phyloP scores from a whole-genome alignment of 306 rosid species.

The Crotalaria pallida region DNA sequence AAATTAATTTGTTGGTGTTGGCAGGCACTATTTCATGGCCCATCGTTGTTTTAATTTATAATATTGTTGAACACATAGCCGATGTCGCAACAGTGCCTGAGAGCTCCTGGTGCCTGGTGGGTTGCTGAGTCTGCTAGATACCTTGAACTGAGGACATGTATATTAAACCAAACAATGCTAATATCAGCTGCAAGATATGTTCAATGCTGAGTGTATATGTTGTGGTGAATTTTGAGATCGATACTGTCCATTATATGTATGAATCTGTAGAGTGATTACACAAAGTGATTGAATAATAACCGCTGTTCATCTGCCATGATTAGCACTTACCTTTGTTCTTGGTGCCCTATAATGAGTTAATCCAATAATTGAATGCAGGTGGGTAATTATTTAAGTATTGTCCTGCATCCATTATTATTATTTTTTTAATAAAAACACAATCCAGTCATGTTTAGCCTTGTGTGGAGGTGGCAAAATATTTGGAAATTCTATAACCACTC shows the following conservation, averaged over 20 bases:
- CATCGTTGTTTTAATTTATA: background rate
- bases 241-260: background rate
- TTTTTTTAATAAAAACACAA: background rate
- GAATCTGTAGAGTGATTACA: background rate
- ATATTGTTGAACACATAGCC: background rate
- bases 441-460: background rate
- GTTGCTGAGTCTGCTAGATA: background rate
- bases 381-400: conserved; percentile 49
- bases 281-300: background rate
- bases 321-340: background rate
- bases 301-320: background rate
- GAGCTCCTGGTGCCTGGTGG: background rate
- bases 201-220: background rate
- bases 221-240: conserved; percentile 15
- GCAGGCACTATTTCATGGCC: background rate
- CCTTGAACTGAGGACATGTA: background rate
- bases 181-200: conserved; percentile 3
- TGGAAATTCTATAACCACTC: background rate
- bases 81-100: background rate
- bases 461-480: background rate
- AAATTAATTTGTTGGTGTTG: background rate
- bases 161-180: conserved; percentile 11
- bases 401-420: conserved; percentile 42
- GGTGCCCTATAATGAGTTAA: background rate
- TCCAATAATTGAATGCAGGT: conserved; percentile 29